Percentiles rank a stretch among this genome's conserved stretches.
Evolutionary conservation across 2,329 filamentous ascomycete species (phyloP).

Genomic region (Penicillium sp.): DNA sequence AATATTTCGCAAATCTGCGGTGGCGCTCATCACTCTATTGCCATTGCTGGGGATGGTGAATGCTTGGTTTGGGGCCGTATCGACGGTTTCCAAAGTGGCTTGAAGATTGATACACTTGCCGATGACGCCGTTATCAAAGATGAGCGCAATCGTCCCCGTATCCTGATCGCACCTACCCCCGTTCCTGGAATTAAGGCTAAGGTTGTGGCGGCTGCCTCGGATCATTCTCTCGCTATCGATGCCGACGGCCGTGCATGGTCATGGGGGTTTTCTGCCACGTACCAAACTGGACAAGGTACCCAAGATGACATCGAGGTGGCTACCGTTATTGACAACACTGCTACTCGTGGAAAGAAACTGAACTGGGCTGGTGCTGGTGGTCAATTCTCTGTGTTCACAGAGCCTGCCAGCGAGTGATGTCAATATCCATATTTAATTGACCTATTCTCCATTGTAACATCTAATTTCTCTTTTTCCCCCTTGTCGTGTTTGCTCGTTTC

Average conservation of each 20-base stretch:
- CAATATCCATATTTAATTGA: neutral
- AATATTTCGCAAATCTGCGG: slow-evolving; percentile 68
- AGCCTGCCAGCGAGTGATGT: slow-evolving; percentile 23
- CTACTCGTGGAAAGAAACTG: slow-evolving; percentile 71
- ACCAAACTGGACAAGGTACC: slow-evolving; percentile 74
- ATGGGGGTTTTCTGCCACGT: slow-evolving; percentile 79
- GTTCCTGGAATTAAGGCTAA: slow-evolving; percentile 60
- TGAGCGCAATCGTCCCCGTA: slow-evolving; percentile 64
- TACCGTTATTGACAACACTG: slow-evolving; percentile 79
- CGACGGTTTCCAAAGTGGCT: slow-evolving; percentile 60
- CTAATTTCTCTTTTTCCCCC: neutral
- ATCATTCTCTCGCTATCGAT: slow-evolving; percentile 71
- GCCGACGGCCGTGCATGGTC: slow-evolving; percentile 67
- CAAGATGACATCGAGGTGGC: slow-evolving; percentile 77
- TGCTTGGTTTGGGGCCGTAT: slow-evolving; percentile 61
- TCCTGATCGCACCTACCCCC: slow-evolving; percentile 64
- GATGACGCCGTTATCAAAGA: slow-evolving; percentile 63
- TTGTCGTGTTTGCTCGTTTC: neutral
- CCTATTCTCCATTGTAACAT: neutral
- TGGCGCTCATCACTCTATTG: slow-evolving; percentile 71
- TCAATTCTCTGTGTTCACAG: slow-evolving; percentile 59
- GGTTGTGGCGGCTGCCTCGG: slow-evolving; percentile 62
- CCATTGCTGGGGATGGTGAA: slow-evolving; percentile 53
- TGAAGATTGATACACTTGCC: slow-evolving; percentile 56
- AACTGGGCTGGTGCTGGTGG: slow-evolving; percentile 81